phyloP scores from a whole-genome alignment of 495 filamentous ascomycete genomes.

The Choiromyces venosus region DNA sequence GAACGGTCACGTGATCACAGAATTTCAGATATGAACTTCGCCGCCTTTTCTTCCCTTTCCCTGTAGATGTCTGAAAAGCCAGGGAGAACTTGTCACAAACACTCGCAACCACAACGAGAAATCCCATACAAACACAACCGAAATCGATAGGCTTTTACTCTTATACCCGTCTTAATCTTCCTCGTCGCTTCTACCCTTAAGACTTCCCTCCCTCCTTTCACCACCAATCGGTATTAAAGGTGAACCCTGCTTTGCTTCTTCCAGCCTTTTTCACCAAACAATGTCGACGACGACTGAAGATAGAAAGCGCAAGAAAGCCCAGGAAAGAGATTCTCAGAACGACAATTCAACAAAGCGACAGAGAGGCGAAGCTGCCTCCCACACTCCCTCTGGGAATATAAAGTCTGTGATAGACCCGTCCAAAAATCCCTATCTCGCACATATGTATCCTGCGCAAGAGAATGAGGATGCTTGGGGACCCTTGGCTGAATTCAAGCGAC shows the following conservation, averaged over 20 bases:
- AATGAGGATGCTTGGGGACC: constrained; percentile 46
- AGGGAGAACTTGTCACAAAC: background rate
- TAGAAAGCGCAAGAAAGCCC: constrained; percentile 15
- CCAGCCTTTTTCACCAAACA: background rate
- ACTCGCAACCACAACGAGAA: background rate
- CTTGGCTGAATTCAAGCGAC: constrained; percentile 64
- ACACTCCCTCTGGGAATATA: constrained; percentile 31
- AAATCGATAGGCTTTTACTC: background rate
- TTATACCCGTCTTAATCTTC: background rate
- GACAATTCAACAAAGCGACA: background rate
- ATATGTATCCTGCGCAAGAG: constrained; percentile 58
- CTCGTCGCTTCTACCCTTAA: background rate
- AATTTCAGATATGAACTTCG: background rate
- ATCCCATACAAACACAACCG: background rate
- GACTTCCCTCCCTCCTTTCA: background rate
- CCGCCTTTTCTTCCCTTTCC: background rate
- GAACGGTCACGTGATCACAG: background rate
- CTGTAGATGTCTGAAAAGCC: background rate
- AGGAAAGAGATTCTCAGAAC: background rate
- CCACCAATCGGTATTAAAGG: background rate
- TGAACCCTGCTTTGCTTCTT: background rate
- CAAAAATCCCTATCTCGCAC: constrained; percentile 81
- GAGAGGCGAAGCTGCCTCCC: constrained; percentile 10
- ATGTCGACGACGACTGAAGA: constrained; percentile 13
- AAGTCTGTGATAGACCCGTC: constrained; percentile 35